Evolutionary conservation across 2,329 filamentous ascomycete species (phyloP).

Genomic region (Pseudogymnoascus sp.): DNA sequence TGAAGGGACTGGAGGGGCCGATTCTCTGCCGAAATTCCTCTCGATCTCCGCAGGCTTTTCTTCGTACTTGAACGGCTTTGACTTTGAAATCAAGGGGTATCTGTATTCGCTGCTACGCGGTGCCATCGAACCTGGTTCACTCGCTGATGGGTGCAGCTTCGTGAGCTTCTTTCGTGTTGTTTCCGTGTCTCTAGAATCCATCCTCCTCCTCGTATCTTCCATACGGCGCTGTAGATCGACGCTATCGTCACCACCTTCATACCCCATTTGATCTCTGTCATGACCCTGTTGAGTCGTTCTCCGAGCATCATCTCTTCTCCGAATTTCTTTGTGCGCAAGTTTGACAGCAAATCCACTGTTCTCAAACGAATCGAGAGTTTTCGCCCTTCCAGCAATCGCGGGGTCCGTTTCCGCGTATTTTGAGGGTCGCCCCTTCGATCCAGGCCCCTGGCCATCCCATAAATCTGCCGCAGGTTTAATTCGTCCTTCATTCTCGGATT

Average conservation of each 20-base stretch:
- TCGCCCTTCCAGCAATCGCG: constrained; percentile 48
- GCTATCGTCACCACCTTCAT: constrained; percentile 26
- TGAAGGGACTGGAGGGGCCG: constrained; percentile 26
- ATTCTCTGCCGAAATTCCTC: neutral
- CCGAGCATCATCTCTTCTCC: constrained; percentile 54
- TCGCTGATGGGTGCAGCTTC: constrained; percentile 16
- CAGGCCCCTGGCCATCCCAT: neutral
- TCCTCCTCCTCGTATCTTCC: constrained; percentile 38
- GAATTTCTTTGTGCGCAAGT: constrained; percentile 65
- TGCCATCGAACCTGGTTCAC: constrained; percentile 15
- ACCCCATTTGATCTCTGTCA: constrained; percentile 36
- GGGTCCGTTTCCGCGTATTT: constrained; percentile 50
- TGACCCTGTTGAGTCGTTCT: constrained; percentile 50
- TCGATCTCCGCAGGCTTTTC: constrained; percentile 9
- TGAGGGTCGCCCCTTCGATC: constrained; percentile 12
- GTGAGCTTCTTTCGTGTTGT: constrained; percentile 23
- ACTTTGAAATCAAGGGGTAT: constrained; percentile 50
- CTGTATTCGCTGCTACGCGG: constrained; percentile 33
- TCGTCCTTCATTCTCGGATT: constrained; percentile 30
- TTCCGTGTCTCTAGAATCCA: constrained; percentile 22
- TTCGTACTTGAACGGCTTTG: constrained; percentile 39
- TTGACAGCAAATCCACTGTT: constrained; percentile 70
- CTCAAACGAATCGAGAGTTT: constrained; percentile 60
- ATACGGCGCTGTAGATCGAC: constrained; percentile 44
- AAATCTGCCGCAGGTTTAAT: neutral